phyloP scores from a whole-genome alignment of 345 rosid species.

The Salix koriyanagi region DNA sequence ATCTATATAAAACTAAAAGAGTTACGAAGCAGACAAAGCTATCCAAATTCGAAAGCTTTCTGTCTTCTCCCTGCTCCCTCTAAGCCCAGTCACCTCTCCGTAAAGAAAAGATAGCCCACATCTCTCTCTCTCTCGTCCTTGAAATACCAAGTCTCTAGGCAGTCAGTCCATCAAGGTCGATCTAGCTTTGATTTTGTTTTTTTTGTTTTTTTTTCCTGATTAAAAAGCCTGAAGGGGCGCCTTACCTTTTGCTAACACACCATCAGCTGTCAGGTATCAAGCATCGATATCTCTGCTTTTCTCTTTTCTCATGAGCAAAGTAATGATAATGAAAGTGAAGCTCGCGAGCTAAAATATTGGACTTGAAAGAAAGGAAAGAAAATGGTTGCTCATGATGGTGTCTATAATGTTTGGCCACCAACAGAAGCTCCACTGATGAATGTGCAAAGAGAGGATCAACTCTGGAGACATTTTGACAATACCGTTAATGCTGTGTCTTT shows the following conservation, averaged over 20 bases:
- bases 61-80: conserved; percentile 4
- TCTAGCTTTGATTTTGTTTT: conserved; percentile 9
- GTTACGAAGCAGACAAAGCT: conserved; percentile 4
- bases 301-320: not conserved
- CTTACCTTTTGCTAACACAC: conserved; percentile 15
- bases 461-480: conserved; percentile 59
- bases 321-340: conserved; percentile 21
- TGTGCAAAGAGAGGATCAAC: conserved; percentile 44
- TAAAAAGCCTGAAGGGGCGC: conserved; percentile 23
- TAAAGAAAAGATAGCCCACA: conserved; percentile 25
- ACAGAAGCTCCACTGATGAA: conserved; percentile 56
- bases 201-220: not conserved
- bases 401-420: conserved; percentile 50
- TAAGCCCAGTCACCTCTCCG: conserved; percentile 12
- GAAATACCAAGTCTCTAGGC: conserved; percentile 9
- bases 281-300: not conserved
- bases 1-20: not conserved
- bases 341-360: not conserved
- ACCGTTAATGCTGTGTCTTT: conserved; percentile 85
- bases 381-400: conserved; percentile 28
- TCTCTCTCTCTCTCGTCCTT: conserved; percentile 5
- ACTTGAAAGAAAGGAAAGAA: not conserved
- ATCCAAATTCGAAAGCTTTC: conserved; percentile 38
- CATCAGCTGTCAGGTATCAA: not conserved
- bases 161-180: conserved; percentile 9